These are phyloP conservation scores for sorghum (Sorghum bicolor) DNA, from an alignment of 176 grass and related monocot genomes.

Conservation along the genomic window DNA sequence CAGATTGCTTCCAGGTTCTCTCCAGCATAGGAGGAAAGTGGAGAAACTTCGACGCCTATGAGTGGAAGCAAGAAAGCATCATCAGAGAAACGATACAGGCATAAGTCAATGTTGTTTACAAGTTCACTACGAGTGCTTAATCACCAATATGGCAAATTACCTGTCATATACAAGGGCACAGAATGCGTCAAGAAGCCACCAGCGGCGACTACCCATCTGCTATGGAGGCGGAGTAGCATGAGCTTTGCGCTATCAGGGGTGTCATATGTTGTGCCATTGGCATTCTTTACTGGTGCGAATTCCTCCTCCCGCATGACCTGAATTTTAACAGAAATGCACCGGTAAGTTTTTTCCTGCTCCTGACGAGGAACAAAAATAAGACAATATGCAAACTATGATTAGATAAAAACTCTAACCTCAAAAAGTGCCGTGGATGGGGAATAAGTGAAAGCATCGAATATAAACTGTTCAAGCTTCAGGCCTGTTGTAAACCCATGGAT, in stretches of 20 bases:
- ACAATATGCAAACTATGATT: neutral
- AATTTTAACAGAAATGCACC: neutral
- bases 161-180: slow-evolving; percentile 93
- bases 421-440: slow-evolving; percentile 83
- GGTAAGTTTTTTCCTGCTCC: neutral
- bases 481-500: slow-evolving; percentile 76
- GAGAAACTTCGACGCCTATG: slow-evolving; percentile 84
- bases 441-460: slow-evolving; percentile 91
- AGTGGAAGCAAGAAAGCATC: neutral
- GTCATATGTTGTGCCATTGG: slow-evolving; percentile 78
- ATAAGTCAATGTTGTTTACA: neutral
- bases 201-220: slow-evolving; percentile 96
- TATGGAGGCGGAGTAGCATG: slow-evolving; percentile 96
- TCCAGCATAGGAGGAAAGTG: slow-evolving; percentile 62
- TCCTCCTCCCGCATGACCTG: slow-evolving; percentile 90
- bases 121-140: neutral
- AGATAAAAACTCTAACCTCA: slow-evolving; percentile 50
- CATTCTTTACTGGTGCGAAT: slow-evolving; percentile 98
- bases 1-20: slow-evolving; percentile 94
- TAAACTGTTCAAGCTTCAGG: slow-evolving; percentile 89
- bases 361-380: neutral
- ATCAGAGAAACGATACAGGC: neutral
- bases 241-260: slow-evolving; percentile 78
- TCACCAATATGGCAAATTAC: slow-evolving; percentile 34
- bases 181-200: slow-evolving; percentile 96